Conservation (phyloP, 495 filamentous ascomycete genomes). For the Aspergillus ostianus region DNA sequence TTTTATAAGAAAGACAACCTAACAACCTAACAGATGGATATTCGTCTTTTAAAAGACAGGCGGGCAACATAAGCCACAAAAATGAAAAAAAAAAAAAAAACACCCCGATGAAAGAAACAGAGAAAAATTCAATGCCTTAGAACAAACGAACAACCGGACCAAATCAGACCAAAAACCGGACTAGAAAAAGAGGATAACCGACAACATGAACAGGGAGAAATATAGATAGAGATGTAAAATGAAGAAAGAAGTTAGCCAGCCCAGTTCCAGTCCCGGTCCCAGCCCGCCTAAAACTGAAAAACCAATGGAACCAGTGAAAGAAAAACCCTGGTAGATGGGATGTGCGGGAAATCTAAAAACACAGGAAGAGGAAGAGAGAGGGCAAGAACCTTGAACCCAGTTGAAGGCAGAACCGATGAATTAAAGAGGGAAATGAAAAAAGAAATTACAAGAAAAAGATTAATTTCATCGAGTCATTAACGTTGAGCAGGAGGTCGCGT, state of each 20-base stretch:
- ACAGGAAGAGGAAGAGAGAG: constrained; percentile 14
- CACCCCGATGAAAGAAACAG: background rate
- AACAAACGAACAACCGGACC: background rate
- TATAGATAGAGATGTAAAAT: background rate
- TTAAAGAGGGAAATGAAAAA: constrained; percentile 16
- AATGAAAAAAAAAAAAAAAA: constrained; percentile 4
- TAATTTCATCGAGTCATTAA: constrained; percentile 36
- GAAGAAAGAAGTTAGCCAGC: constrained; percentile 6
- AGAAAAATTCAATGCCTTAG: background rate
- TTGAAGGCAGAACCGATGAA: background rate
- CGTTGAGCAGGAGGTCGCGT: constrained; percentile 40
- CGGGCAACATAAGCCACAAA: background rate
- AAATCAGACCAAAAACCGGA: background rate
- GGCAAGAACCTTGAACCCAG: constrained; percentile 8
- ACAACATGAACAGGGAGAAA: background rate
- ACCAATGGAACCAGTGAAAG: constrained; percentile 13
- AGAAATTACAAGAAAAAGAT: constrained; percentile 19
- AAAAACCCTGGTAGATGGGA: constrained; percentile 18
- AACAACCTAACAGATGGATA: constrained; percentile 2
- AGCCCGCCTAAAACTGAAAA: constrained; percentile 15
- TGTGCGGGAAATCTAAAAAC: constrained; percentile 8
- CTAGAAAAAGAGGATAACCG: constrained; percentile 1
- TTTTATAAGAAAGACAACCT: background rate
- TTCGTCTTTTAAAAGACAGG: background rate
- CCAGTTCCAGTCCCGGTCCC: too few relatives aligned